These are phyloP conservation scores for Sporisorium iseilematis-ciliati DNA, from an alignment of 1,284 basidiomycete species.

Conservation along the genomic window DNA sequence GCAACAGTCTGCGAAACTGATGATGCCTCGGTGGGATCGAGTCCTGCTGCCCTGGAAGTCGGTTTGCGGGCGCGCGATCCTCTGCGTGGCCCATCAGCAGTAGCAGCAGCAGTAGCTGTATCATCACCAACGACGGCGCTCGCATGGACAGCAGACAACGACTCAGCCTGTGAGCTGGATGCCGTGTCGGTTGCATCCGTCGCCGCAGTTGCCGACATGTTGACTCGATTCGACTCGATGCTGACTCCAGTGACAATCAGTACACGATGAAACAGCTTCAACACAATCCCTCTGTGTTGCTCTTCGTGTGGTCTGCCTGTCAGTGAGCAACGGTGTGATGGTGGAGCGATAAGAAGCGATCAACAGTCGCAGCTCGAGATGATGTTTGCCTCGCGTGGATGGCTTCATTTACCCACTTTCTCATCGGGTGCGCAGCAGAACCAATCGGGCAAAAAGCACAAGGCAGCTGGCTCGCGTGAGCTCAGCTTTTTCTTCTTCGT, in stretches of 20 bases:
- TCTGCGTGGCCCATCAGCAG: conserved; percentile 22
- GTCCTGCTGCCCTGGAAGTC: conserved; percentile 34
- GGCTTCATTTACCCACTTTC: background rate
- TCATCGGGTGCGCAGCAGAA: conserved; percentile 10
- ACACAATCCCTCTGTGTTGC: conserved; percentile 3
- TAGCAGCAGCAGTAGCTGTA: background rate
- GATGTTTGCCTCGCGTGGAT: conserved; percentile 7
- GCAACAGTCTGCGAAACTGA: background rate
- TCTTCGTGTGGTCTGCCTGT: conserved; percentile 1
- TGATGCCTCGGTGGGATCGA: conserved; percentile 16
- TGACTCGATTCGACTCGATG: background rate
- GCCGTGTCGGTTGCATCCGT: conserved; percentile 5
- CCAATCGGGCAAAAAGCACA: background rate
- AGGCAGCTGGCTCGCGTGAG: conserved; percentile 22
- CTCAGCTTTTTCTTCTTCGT: conserved; percentile 26
- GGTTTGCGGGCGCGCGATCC: conserved; percentile 35
- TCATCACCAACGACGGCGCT: background rate
- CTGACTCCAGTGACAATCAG: conserved; percentile 10
- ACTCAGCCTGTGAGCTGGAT: conserved; percentile 10
- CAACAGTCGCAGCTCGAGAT: background rate
- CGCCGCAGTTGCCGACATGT: conserved; percentile 20
- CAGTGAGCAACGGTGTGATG: conserved; percentile 15
- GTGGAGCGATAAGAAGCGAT: background rate
- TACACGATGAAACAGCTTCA: background rate
- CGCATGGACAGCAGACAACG: conserved; percentile 1